Base-by-base conservation (phyloP, 1,284 basidiomycete species). In the Caloboletus firmus region DNA sequence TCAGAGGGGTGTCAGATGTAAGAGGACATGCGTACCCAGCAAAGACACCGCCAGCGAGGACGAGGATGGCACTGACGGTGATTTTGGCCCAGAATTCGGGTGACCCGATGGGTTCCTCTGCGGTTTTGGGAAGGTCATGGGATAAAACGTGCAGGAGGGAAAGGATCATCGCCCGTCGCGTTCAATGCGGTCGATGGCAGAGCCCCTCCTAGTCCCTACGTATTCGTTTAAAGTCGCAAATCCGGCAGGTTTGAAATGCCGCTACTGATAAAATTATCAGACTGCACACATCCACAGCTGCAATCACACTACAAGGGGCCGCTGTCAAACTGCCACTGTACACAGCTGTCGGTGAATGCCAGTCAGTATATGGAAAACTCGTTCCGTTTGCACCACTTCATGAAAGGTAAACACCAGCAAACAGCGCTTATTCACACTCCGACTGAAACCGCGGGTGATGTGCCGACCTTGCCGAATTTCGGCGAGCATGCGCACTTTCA, bases 31-130 rank as follows among this genome's bases (percentile, higher is more conserved):
- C 36, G 1, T 30, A 91, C 91, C 92, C 93, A 28, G 92, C 89
- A 69, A 95, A 94, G 12, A 91, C 85, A 52, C 92, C 93, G 15
- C 92, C 93, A 0, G 82, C 74, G 1, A 95, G 73, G 12, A 95
- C 91, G 28, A 95, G 78, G 1, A 72, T 68, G 7, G 76, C 74
- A 57, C 88, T 89, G 52, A 91, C 71, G 26, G 80, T 56, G 31
- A 94, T 72, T 68, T 91, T 90, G 62, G 76, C 81, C 78, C 81
- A 87, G 70, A 91, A 89, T 50, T 80, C 78, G 5, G 77, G 62
- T 0, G 79, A 77, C 28, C 69, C 77, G 4, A 68, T 52, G 0
- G 66, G 67, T 45, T 76, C 71, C 15, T 70, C 67, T 3, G 31
- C 20, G 9, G 11, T n/a, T 1, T 44, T 31, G 3, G 52, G 52